Base-by-base conservation (phyloP, 345 rosid genomes). In the Triadica sebifera region DNA sequence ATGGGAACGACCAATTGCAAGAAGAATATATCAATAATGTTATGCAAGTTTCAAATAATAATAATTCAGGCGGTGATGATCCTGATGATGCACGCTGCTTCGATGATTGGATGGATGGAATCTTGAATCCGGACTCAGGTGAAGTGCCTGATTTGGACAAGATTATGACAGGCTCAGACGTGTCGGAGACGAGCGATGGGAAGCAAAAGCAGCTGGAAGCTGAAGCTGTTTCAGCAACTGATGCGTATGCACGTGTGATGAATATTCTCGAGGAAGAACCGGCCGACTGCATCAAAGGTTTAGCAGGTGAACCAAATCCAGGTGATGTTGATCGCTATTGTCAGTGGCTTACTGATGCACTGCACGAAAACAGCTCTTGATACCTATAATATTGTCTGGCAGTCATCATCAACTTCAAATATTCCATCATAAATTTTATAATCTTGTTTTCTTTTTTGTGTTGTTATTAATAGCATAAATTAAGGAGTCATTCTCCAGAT, bases 291-390 rank as follows among this genome's bases (percentile, higher is more conserved):
- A 20, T 45, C 57, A 17, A 49, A 6, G 65, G 69, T 37, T 43
- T 19, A 5, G 49, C 5, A 12, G 45, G 22, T 24, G 74, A 73
- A 25, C 64, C 52, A 15, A 66, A 65, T 47, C 64, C 69, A 6
- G 59, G 20, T 41, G 79, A 83, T 50, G 38, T 80, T 41, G 75
- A 80, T 64, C 74, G 58, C 15, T 80, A 57, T 72, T 69, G 70
- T 52, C 49, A 56, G 34, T 83, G 43, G 74, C 71, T 83, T 7
- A 58, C 22, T 3, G 50, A 69, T n/a, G 62, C 63, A 68, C 45
- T 72, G 22, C 46, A 16, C 8, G 74, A 20, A 56, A 47, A 62
- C 49, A 24, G n/a, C 49, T 63, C 20, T 10, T 53, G 9, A 61
- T 12, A 61, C 8, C 47, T 43, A 43, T 43, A 43, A 43, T 43